These are phyloP conservation scores for Parmelia sp. DNA, from an alignment of 495 filamentous ascomycete genomes.

Conservation along the genomic window DNA sequence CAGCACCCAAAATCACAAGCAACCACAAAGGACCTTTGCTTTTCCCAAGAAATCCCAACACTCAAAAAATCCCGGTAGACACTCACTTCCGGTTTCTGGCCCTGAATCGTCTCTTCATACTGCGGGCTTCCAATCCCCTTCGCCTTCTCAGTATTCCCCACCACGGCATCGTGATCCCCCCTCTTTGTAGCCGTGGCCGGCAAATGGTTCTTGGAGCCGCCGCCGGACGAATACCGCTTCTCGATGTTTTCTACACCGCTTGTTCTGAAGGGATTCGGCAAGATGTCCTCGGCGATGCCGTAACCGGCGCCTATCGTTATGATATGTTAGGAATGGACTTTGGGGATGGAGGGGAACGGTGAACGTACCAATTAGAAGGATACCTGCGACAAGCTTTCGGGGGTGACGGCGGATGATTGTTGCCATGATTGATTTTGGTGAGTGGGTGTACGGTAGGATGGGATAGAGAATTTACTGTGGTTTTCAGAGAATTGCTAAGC, in stretches of 20 bases:
- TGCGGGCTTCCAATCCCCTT: constrained; percentile 27
- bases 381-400: constrained; percentile 23
- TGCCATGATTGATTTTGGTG: constrained; percentile 12
- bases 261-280: constrained; percentile 24
- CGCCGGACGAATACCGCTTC: constrained; percentile 28
- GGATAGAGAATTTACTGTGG: too few relatives aligned
- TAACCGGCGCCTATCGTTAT: neutral
- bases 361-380: constrained; percentile 15
- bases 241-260: constrained; percentile 32
- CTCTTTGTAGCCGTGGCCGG: constrained; percentile 25
- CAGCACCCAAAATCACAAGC: neutral
- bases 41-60: neutral
- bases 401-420: constrained; percentile 19
- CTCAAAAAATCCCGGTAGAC: neutral
- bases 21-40: neutral
- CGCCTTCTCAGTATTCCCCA: constrained; percentile 13
- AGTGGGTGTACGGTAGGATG: neutral
- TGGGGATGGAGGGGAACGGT: neutral
- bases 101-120: constrained; percentile 24
- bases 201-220: constrained; percentile 27
- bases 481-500: neutral
- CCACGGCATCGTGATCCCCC: constrained; percentile 23
- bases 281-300: neutral
- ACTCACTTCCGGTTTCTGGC: constrained; percentile 29
- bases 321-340: neutral